Percentiles rank a stretch among this genome's conserved stretches.
Conservation (phyloP, 192 early-diverging fungal genomes). For the Backusella mclennaniae region DNA sequence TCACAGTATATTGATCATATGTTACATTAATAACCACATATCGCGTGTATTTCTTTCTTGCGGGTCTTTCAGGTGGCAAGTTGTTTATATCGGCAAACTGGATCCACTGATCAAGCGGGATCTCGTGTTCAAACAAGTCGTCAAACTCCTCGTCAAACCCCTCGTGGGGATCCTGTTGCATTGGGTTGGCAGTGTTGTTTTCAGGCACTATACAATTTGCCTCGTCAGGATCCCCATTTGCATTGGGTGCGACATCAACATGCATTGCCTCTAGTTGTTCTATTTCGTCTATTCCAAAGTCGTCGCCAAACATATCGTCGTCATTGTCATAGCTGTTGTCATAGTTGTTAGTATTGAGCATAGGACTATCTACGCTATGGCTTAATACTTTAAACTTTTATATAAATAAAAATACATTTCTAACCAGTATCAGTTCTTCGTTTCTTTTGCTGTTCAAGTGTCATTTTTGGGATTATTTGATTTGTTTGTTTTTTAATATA, state of each 20-base stretch:
- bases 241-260: too few species aligned
- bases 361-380: neutral
- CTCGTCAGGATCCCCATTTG: too few species aligned
- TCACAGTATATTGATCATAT: neutral
- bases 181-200: neutral
- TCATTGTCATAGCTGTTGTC: neutral
- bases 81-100: neutral
- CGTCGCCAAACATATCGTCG: constrained; percentile 30
- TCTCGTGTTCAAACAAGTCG: neutral
- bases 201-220: neutral
- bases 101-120: neutral
- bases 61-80: neutral
- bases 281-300: constrained; percentile 23
- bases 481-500: neutral
- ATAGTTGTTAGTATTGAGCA: neutral
- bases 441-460: neutral
- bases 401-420: neutral
- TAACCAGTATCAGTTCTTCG: neutral
- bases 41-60: constrained; percentile 8
- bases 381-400: neutral
- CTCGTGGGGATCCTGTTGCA: neutral
- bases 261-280: neutral
- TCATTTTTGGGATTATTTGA: neutral
- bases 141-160: neutral
- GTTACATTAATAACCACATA: constrained; percentile 12